Evolutionary conservation across 768 basidiomycete species (phyloP).

Genomic region (Boletus coccyginus): DNA sequence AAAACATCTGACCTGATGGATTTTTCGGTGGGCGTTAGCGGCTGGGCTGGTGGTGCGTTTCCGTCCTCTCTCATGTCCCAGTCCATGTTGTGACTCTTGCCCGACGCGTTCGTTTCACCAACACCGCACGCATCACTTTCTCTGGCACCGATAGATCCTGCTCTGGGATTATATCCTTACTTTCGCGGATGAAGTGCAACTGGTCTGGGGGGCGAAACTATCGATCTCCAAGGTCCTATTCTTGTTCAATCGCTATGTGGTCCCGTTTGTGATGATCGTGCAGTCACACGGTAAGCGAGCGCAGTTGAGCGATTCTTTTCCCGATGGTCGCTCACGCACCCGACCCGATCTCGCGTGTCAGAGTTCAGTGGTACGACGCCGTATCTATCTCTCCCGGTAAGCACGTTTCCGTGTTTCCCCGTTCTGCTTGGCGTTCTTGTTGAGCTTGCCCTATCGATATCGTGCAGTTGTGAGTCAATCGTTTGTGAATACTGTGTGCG

Average conservation of each 20-base stretch:
- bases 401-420: not conserved
- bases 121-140: not conserved
- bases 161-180: constrained; percentile 37
- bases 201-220: constrained; percentile 30
- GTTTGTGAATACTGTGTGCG: not conserved
- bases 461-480: constrained; percentile 17
- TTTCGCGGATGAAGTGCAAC: constrained; percentile 30
- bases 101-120: not conserved
- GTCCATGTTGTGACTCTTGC: not conserved
- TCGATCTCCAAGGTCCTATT: constrained; percentile 33
- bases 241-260: constrained; percentile 33
- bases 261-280: constrained; percentile 30
- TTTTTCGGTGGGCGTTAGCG: constrained; percentile 4
- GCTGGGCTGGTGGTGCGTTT: constrained; percentile 25
- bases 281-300: constrained; percentile 29
- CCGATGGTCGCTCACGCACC: not conserved
- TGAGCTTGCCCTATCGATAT: not conserved
- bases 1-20: not conserved
- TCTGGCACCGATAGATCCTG: constrained; percentile 20
- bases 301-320: not conserved
- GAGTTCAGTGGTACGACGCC: constrained; percentile 22
- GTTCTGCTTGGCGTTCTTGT: not conserved
- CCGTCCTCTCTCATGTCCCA: not conserved
- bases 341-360: not conserved
- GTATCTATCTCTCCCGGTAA: constrained; percentile 16